Evolutionary conservation across 108 stramenopile genomes (phyloP).

Genomic region (Pseudonitzschia delicatissima): DNA sequence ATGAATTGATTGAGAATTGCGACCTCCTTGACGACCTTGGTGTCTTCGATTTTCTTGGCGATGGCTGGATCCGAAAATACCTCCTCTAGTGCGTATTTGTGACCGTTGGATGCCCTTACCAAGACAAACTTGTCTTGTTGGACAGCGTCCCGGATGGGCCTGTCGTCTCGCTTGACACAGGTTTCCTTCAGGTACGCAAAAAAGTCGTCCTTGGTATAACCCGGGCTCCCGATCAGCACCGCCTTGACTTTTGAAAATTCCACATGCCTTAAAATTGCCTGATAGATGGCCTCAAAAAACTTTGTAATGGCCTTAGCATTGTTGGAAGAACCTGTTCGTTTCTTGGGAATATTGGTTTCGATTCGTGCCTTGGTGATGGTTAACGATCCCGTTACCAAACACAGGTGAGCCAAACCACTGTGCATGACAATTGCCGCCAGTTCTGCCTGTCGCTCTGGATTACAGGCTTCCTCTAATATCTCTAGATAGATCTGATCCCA

Average conservation of each 20-base stretch:
- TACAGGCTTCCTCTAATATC: conserved; percentile 83
- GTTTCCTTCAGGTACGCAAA: conserved; percentile 77
- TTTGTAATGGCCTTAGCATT: conserved; percentile 86
- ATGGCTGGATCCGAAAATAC: conserved; percentile 86
- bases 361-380: conserved; percentile 90
- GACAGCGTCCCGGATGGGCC: conserved; percentile 61
- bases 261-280: conserved; percentile 84
- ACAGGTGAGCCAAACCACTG: conserved; percentile 89
- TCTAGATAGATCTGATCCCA: conserved; percentile 96
- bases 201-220: conserved; percentile 95
- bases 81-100: conserved; percentile 95
- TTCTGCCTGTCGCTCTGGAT: conserved; percentile 90
- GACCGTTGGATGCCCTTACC: conserved; percentile 90
- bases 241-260: conserved; percentile 88
- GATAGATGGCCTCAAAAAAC: conserved; percentile 93
- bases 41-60: conserved; percentile 77
- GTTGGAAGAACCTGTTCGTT: conserved; percentile 76
- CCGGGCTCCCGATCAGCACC: conserved; percentile 87
- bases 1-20: conserved; percentile 86
- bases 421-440: conserved; percentile 94
- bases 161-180: conserved; percentile 78
- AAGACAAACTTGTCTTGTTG: conserved; percentile 93
- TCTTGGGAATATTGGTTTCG: conserved; percentile 92
- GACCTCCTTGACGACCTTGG: conserved; percentile 91
- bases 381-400: conserved; percentile 88